These are phyloP conservation scores for Xylaria sp. DNA, from an alignment of 2,329 filamentous ascomycete genomes.

Conservation along the genomic window DNA sequence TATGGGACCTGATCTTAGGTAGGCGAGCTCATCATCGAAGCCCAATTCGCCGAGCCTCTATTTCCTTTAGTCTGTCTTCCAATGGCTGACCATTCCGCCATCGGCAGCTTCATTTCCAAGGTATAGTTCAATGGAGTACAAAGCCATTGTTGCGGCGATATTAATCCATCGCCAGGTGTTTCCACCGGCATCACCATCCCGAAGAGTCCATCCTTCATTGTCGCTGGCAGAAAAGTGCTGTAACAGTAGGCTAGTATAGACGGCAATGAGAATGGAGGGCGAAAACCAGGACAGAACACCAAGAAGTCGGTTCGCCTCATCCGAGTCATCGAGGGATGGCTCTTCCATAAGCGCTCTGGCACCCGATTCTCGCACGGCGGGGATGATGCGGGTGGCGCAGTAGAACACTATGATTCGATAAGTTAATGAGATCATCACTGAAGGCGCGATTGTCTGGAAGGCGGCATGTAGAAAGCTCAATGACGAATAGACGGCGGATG, in stretches of 20 bases:
- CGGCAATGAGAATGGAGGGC: slow-evolving; percentile 90
- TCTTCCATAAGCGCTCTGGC: slow-evolving; percentile 83
- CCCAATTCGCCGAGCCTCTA: background rate
- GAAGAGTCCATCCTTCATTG: slow-evolving; percentile 80
- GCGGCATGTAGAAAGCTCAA: slow-evolving; percentile 89
- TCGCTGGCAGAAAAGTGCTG: slow-evolving; percentile 89
- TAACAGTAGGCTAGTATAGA: slow-evolving; percentile 93
- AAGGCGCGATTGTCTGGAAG: slow-evolving; percentile 93
- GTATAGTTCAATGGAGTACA: slow-evolving; percentile 91
- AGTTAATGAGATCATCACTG: slow-evolving; percentile 90
- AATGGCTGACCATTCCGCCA: slow-evolving; percentile 74
- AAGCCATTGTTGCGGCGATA: slow-evolving; percentile 81
- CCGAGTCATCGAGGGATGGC: slow-evolving; percentile 82
- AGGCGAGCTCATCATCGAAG: slow-evolving; percentile 17
- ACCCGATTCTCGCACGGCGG: slow-evolving; percentile 86
- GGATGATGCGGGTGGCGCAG: slow-evolving; percentile 93
- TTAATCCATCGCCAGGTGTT: slow-evolving; percentile 96
- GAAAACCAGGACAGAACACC: slow-evolving; percentile 92
- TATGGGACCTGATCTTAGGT: background rate
- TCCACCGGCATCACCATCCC: slow-evolving; percentile 80
- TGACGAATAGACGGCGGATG: slow-evolving; percentile 79
- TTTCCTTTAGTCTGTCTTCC: slow-evolving; percentile 78
- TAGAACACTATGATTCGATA: slow-evolving; percentile 97
- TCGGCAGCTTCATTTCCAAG: slow-evolving; percentile 84
- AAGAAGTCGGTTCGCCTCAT: slow-evolving; percentile 79